Conservation (phyloP, 139 green algal genomes). For the Chlorella vulgaris region DNA sequence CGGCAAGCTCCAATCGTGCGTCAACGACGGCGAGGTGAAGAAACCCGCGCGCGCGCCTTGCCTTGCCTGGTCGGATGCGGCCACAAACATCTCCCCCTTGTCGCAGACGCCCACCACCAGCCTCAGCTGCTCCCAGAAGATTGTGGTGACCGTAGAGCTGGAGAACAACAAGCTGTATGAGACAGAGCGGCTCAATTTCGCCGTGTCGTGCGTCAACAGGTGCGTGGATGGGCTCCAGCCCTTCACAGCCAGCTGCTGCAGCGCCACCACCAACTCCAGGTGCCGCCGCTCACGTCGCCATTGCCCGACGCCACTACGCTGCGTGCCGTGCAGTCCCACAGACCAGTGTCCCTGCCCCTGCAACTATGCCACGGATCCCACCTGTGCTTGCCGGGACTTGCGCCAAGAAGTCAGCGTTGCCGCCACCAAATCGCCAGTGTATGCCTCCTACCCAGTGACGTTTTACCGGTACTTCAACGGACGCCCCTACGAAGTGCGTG, state of each 20-base stretch:
- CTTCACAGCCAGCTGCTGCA: not conserved
- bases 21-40: constrained; percentile 54
- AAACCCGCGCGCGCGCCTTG: not conserved
- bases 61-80: too few relatives aligned
- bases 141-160: constrained; percentile 71
- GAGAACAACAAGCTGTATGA: constrained; percentile 51
- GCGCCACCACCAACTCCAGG: not conserved
- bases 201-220: constrained; percentile 71
- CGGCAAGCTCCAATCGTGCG: constrained; percentile 60
- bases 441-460: constrained; percentile 69
- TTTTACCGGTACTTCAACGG: constrained; percentile 62
- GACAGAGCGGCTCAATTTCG: constrained; percentile 65
- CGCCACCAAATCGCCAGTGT: constrained; percentile 71
- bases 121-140: constrained; percentile 63
- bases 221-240: too few relatives aligned
- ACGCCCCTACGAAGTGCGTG: constrained; percentile 52
- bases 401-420: constrained; percentile 54
- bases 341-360: constrained; percentile 79
- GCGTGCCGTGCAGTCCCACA: constrained; percentile 39
- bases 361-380: constrained; percentile 65
- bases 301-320: not conserved
- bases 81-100: not conserved
- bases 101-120: not conserved
- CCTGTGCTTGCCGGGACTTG: constrained; percentile 78
- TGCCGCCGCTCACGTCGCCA: not conserved